Conservation (phyloP, 169 alveolate genomes). For the Plasmodium berghei region DNA sequence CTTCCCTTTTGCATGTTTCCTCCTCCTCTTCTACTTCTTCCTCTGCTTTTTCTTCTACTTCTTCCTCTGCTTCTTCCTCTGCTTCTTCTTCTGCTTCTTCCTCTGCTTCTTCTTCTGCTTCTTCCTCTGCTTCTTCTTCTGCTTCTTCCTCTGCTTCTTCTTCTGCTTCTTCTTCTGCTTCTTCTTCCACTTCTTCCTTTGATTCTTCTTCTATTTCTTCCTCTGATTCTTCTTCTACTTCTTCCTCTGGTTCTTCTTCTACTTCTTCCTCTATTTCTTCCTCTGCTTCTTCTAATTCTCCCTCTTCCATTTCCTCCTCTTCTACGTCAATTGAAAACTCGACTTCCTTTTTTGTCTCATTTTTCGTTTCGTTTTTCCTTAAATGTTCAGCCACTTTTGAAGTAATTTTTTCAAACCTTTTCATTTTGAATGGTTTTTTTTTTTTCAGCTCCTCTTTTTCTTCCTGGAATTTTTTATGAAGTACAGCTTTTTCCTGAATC, state of each 20-base stretch:
- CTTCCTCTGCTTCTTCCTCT: conserved; percentile 11
- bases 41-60: neutral
- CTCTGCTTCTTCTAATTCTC: neutral
- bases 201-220: conserved; percentile 3
- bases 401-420: conserved; percentile 23
- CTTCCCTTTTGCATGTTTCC: conserved; percentile 23
- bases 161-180: neutral
- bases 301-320: neutral
- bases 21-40: neutral
- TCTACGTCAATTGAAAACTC: neutral
- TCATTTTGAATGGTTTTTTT: conserved; percentile 57
- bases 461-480: conserved; percentile 38
- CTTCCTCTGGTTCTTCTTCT: conserved; percentile 3
- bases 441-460: conserved; percentile 39
- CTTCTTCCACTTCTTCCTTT: conserved; percentile 1
- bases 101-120: neutral
- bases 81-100: neutral
- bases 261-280: neutral
- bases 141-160: conserved; percentile 11
- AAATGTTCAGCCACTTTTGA: conserved; percentile 50
- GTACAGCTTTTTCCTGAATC: conserved; percentile 26
- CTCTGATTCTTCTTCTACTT: neutral
- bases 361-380: conserved; percentile 1
- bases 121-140: conserved; percentile 5
- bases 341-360: neutral